phyloP scores from a whole-genome alignment of 768 basidiomycete species.

The Tulasnella sp. region DNA sequence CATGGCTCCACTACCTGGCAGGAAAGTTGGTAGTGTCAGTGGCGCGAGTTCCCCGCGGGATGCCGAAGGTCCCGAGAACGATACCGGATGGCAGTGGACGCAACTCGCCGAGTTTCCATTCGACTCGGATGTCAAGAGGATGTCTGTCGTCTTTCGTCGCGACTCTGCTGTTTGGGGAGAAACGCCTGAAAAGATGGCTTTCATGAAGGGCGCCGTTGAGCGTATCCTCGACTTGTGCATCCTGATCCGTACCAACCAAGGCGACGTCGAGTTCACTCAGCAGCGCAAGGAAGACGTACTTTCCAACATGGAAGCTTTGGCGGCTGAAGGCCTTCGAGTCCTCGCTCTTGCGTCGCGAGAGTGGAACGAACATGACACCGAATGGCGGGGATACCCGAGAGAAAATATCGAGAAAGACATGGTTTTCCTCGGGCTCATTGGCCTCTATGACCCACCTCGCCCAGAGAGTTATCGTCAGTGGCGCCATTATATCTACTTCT shows the following conservation, averaged over 20 bases:
- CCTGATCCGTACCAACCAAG: not conserved
- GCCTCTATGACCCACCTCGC: slow-evolving; percentile 11
- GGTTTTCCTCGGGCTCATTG: slow-evolving; percentile 26
- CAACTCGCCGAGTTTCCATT: slow-evolving; percentile 30
- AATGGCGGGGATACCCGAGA: slow-evolving; percentile 2
- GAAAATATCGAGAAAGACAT: slow-evolving; percentile 22
- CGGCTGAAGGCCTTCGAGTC: slow-evolving; percentile 47
- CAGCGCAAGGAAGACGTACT: slow-evolving; percentile 6
- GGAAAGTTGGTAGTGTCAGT: not conserved
- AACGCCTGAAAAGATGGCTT: slow-evolving; percentile 15
- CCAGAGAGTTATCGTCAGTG: not conserved
- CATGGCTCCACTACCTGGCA: not conserved
- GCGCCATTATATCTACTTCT: not conserved
- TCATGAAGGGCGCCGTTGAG: slow-evolving; percentile 26
- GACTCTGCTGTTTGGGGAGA: not conserved
- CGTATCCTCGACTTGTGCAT: slow-evolving; percentile 17
- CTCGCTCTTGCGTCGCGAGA: slow-evolving; percentile 32
- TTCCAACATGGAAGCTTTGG: slow-evolving; percentile 32
- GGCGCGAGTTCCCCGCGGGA: not conserved
- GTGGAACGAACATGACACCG: not conserved
- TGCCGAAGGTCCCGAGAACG: not conserved
- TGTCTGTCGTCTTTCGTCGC: slow-evolving; percentile 24
- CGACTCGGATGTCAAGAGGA: slow-evolving; percentile 35
- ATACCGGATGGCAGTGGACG: slow-evolving; percentile 9
- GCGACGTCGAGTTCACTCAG: slow-evolving; percentile 5